Evolutionary conservation across 352 stramenopile species (phyloP), one percentile per base, ranked within the genome.

Genomic region (Phytophthora fragariae): DNA sequence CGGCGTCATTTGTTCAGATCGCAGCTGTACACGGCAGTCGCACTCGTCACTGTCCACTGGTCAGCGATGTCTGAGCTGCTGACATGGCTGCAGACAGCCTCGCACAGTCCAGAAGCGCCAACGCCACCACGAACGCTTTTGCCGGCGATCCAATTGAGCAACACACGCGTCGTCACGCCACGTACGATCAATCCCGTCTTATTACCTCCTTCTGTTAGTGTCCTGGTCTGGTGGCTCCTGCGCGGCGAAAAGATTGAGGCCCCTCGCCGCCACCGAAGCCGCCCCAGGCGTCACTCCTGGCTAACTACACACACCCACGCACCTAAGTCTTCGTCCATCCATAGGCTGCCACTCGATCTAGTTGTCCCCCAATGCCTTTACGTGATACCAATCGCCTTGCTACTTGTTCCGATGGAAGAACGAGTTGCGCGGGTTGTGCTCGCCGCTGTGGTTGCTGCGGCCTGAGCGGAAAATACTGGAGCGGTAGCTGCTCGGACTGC

Each of bases 331-430:
- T 4, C 29, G 6, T 31, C 65, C 57, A 65, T 54, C 58, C 63
- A 60, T 61, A 62, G 53, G 44, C 49, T 37, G 59, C 49, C 65
- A 66, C 68, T 76, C 72, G 57, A 55, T 74, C 58, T 68, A 72
- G 37, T 68, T 68, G n/a, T 5, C 6, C 8, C 57, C 47, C 62
- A 14, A 21, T 35, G 39, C 50, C 57, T 71, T 66, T 59, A 75
- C 58, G 12, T 55, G 52, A 24, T 57, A 21, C 41, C 35, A 54
- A 57, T 62, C 27, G 11, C 35, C 27, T 5, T 31, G 67, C 59
- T 72, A 79, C 73, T 91, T 88, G 65, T 88, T 91, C 39, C 83
- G 71, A 77, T 88, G 83, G 68, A 91, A 91, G 49, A 91, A 89
- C 41, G 84, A 91, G 53, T 84, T 82, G 29, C 84, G 82, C 5